phyloP scores from a whole-genome alignment of 495 filamentous ascomycete genomes.

The Thozetella sp. region DNA sequence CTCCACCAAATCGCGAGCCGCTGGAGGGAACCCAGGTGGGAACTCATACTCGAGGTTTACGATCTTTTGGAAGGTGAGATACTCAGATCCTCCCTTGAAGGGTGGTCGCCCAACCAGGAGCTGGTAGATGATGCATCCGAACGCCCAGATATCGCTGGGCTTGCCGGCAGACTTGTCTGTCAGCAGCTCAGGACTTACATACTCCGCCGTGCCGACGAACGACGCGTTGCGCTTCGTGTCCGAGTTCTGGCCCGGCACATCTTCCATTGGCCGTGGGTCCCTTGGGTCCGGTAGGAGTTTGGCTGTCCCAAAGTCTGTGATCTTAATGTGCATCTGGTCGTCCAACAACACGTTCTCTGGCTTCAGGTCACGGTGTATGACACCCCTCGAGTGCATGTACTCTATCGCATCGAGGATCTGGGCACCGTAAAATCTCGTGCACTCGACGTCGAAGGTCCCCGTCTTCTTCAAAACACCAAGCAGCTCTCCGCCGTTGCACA shows the following conservation, averaged over 20 bases:
- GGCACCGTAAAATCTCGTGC: slow-evolving; percentile 90
- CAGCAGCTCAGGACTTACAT: slow-evolving; percentile 94
- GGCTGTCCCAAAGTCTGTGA: slow-evolving; percentile 98
- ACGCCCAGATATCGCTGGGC: slow-evolving; percentile 97
- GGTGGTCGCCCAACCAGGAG: slow-evolving; percentile 90
- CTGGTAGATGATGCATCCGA: slow-evolving; percentile 99
- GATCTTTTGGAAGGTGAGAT: slow-evolving; percentile 98
- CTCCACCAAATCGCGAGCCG: slow-evolving; percentile 90
- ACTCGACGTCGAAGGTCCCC: slow-evolving; percentile 93
- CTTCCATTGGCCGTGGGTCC: slow-evolving; percentile 51
- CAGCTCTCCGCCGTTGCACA: slow-evolving; percentile 91
- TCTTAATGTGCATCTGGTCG: slow-evolving; percentile 95
- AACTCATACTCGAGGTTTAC: slow-evolving; percentile 93
- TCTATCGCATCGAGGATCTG: slow-evolving; percentile 97
- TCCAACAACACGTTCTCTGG: slow-evolving; percentile 97
- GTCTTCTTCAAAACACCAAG: slow-evolving; percentile 92
- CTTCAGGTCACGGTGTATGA: slow-evolving; percentile 97
- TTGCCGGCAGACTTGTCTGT: slow-evolving; percentile 97
- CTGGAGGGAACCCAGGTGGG: slow-evolving; percentile 83
- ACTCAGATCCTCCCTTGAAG: slow-evolving; percentile 98
- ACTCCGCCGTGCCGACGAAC: slow-evolving; percentile 98
- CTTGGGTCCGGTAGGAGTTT: slow-evolving; percentile 80
- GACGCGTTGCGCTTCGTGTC: slow-evolving; percentile 81
- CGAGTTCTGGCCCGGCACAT: slow-evolving; percentile 51
- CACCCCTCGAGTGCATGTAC: slow-evolving; percentile 95